Evolutionary conservation across 2,329 filamentous ascomycete genomes (phyloP).

Genomic region (Aureobasidium pullulans): DNA sequence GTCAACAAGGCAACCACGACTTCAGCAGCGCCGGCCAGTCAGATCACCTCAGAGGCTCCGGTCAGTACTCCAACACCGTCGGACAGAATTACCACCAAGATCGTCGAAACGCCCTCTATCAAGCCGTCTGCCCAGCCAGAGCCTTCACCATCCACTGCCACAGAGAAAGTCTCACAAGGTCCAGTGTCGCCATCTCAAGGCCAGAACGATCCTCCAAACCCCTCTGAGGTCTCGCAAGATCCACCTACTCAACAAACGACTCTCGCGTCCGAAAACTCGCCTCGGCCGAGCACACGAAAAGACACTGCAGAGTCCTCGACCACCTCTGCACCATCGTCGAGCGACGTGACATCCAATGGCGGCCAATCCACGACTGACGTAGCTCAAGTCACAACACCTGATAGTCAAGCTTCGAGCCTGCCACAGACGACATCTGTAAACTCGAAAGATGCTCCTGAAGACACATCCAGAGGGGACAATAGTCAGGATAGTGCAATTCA

Average conservation of each 20-base stretch:
- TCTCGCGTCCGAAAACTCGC: not conserved
- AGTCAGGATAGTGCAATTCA: not conserved
- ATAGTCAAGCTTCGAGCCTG: not conserved
- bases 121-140: not conserved
- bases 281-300: not conserved
- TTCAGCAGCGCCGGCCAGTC: too few species aligned
- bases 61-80: not conserved
- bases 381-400: not conserved
- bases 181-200: not conserved
- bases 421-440: not conserved
- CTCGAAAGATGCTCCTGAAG: not conserved
- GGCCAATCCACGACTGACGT: not conserved
- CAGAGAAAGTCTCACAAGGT: not conserved
- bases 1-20: too few species aligned
- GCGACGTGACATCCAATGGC: not conserved
- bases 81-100: not conserved
- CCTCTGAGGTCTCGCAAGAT: not conserved
- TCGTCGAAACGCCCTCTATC: not conserved
- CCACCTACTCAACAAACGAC: not conserved
- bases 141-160: not conserved
- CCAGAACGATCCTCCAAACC: not conserved
- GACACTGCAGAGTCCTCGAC: not conserved
- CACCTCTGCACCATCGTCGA: not conserved
- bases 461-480: too few species aligned
- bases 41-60: not conserved